phyloP scores from a whole-genome alignment of 1,284 basidiomycete genomes.

The Trichosporon coremiiforme region DNA sequence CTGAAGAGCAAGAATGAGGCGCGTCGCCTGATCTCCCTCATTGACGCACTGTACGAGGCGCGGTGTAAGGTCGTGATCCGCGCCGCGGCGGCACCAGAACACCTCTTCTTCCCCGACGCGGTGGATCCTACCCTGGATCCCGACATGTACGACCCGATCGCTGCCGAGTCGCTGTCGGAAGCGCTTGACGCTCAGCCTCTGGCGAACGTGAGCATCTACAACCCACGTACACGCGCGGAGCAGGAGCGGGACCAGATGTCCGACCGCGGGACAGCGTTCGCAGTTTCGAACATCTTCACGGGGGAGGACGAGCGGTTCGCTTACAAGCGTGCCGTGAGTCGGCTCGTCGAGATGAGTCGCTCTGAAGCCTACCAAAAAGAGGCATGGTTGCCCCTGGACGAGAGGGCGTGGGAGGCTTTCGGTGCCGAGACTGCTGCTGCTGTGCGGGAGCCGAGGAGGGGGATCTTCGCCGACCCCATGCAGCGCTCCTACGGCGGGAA shows the following conservation, averaged over 20 bases:
- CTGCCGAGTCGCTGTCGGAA: slow-evolving; percentile 65
- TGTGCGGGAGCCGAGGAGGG: background rate
- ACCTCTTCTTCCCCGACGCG: slow-evolving; percentile 66
- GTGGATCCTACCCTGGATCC: slow-evolving; percentile 31
- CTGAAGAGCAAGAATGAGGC: slow-evolving; percentile 68
- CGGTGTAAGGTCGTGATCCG: slow-evolving; percentile 55
- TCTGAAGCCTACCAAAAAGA: slow-evolving; percentile 59
- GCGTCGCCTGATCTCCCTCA: slow-evolving; percentile 68
- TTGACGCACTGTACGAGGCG: slow-evolving; percentile 66
- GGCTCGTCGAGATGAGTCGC: slow-evolving; percentile 68
- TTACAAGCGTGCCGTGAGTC: slow-evolving; percentile 67
- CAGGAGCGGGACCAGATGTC: slow-evolving; percentile 48
- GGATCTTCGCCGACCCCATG: background rate
- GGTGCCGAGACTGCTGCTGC: slow-evolving; percentile 4
- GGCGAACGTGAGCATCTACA: slow-evolving; percentile 67
- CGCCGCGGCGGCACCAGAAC: slow-evolving; percentile 61
- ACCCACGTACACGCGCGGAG: slow-evolving; percentile 39
- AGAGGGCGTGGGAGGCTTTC: slow-evolving; percentile 57
- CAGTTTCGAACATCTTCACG: slow-evolving; percentile 65
- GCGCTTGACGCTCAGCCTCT: slow-evolving; percentile 62
- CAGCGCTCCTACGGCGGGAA: background rate
- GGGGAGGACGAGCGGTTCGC: slow-evolving; percentile 70
- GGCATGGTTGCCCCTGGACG: slow-evolving; percentile 51
- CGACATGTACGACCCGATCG: slow-evolving; percentile 57
- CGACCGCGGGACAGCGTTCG: slow-evolving; percentile 54